Conservation (phyloP, 768 basidiomycete species). For the Sutorius australiensis region DNA sequence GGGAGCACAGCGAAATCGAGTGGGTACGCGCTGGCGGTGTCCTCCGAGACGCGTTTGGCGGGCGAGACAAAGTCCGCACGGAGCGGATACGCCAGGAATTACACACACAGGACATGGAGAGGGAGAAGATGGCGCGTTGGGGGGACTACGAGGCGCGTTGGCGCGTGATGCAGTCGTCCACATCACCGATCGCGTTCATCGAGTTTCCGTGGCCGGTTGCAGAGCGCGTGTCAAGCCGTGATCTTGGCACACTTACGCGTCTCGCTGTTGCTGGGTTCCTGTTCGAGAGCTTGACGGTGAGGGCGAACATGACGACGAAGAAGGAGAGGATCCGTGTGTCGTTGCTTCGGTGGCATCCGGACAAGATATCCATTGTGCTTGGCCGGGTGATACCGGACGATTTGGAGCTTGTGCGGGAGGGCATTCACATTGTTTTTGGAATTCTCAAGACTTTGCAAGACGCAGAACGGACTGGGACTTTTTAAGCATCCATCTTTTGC, state of each 20-base stretch:
- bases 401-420: slow-evolving; percentile 41
- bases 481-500: slow-evolving; percentile 1
- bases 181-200: slow-evolving; percentile 36
- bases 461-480: slow-evolving; percentile 23
- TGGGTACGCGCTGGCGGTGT: slow-evolving; percentile 61
- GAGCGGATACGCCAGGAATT: slow-evolving; percentile 47
- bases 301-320: slow-evolving; percentile 38
- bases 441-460: slow-evolving; percentile 34
- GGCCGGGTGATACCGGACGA: slow-evolving; percentile 43
- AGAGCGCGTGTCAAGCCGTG: slow-evolving; percentile 10
- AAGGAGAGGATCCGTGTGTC: slow-evolving; percentile 57
- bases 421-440: slow-evolving; percentile 42
- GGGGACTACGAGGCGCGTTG: slow-evolving; percentile 52
- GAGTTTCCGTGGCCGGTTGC: slow-evolving; percentile 65
- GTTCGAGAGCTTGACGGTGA: slow-evolving; percentile 41
- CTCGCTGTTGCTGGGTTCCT: slow-evolving; percentile 48
- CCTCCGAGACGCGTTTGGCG: slow-evolving; percentile 47
- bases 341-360: slow-evolving; percentile 66
- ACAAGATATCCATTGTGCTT: slow-evolving; percentile 51
- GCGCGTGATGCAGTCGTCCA: slow-evolving; percentile 36
- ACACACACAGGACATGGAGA: slow-evolving; percentile 41
- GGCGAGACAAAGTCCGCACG: slow-evolving; percentile 49
- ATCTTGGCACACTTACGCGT: slow-evolving; percentile 35
- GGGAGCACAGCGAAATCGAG: slow-evolving; percentile 48
- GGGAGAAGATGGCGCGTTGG: slow-evolving; percentile 40